Base-by-base conservation (phyloP, 73 alveolate genomes). In the Tetrahymena thermophila region DNA sequence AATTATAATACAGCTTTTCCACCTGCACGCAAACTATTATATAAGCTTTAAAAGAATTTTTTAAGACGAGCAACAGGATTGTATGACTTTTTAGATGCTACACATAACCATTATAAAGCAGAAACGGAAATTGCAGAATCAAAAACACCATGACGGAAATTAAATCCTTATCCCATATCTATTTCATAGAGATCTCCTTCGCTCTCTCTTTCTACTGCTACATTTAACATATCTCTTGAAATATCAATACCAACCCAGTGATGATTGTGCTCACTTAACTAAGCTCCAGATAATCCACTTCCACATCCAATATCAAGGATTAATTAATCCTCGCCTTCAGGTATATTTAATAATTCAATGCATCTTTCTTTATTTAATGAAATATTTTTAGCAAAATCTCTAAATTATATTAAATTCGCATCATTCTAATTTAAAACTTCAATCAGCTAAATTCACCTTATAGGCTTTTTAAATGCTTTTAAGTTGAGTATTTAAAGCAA, bases 221-320 rank as follows among this genome's bases (percentile, higher is more conserved):
- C 99, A 89, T 98, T 98, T 57, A 98, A 97, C 99, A 98, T 98
- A 71, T 99, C 97, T 40, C 96, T 97, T 93, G 99, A 97, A 93
- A 98, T 98, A 97, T 98, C 99, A 84, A 98, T 96, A 34, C 99
- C 99, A 25, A 98, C 98, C 99, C 99, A 98, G 43, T 96, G 96
- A 84, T 98, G 98, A 56, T 98, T 99, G 85, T 98, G 98, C 84
- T 98, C 99, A 19, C 97, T 95, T 85, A 98, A 94, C 28, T 97
- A 99, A 28, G 96, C 94, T 0, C 99, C 99, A 94, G 99, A 96
- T 85, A 98, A 94, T 15, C 99, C 99, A 93, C 99, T 96, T n/a
- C 99, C 99, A 95, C 99, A 98, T 35, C 99, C 99, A 44, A 98
- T 98, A 96, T 98, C 99, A 42, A 98, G 96, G 14, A 98, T 96